Evolutionary conservation across 495 filamentous ascomycete species (phyloP), one percentile per base, ranked within the genome.

Genomic region (Aspergillus wentii): DNA sequence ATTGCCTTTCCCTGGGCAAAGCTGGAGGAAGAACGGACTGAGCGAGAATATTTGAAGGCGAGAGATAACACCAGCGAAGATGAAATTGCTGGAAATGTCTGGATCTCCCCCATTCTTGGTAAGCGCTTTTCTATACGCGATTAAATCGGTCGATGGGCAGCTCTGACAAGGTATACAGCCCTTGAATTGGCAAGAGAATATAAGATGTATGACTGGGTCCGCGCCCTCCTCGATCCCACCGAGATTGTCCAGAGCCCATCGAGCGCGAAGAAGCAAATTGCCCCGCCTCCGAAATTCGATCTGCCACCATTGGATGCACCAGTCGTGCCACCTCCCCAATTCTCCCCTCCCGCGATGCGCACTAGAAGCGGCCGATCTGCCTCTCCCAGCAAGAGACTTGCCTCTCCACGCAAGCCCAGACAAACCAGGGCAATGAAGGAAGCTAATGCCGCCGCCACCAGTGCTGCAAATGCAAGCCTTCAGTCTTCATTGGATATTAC

Each of bases 11-110:
- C 92, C 3, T 97, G 89, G 74, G 88, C 92, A 10, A 82, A 83
- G 41, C 64, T 75, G 20, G 76, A 80, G 5, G 94, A 98, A 56
- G 92, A 98, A 62, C 80, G 83, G 44, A 68, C 67, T 6, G 92
- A 98, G 71, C 83, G 90, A 44, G 85, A 82, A 45, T 91, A 87
- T 49, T 74, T 97, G 53, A 95, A 92, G 61, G 49, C 62, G 7
- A 78, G 91, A 15, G 62, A 76, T 20, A 79, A 80, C 5, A 94
- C 89, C 3, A 90, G 86, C 43, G 74, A 74, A 35, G 88, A 96
- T 46, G 92, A 98, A 66, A 89, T 92, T 18, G 92, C 92, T 16
- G 92, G 92, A 31, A 97, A 96, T 58, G 79, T 98, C 17, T 98
- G 92, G 92, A 91, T 97, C 38, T 77, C 85, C 21, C 89, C 90